These are phyloP conservation scores for Taxawa tesnikishii DNA, from an alignment of 2,329 filamentous ascomycete genomes.

Conservation along the genomic window DNA sequence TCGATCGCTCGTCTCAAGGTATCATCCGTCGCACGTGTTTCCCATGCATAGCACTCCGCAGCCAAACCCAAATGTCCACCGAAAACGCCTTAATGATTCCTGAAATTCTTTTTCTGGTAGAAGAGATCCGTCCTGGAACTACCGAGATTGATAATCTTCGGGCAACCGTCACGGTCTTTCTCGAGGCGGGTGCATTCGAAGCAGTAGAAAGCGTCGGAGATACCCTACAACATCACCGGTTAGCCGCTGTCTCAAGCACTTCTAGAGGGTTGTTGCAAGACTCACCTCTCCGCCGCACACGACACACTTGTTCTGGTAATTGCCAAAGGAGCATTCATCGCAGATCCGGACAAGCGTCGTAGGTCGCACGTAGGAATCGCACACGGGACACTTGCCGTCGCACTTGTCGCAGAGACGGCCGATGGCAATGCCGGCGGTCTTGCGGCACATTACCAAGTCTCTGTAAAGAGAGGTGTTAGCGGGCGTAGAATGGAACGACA, in stretches of 20 bases:
- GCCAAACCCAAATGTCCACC: no score
- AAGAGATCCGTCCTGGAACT: conserved; percentile 89
- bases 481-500: neutral
- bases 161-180: conserved; percentile 94
- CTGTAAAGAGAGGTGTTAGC: conserved; percentile 27
- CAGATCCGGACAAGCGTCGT: conserved; percentile 97
- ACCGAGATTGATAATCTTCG: conserved; percentile 97
- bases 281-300: conserved; percentile 78
- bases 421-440: conserved; percentile 94
- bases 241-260: no score
- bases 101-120: conserved; percentile 61
- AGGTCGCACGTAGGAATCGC: conserved; percentile 96
- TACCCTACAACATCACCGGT: conserved; percentile 57
- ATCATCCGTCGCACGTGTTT: no score
- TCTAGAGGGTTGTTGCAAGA: no score
- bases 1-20: no score
- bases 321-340: conserved; percentile 98
- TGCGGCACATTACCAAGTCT: conserved; percentile 99
- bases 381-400: conserved; percentile 98
- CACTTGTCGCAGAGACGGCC: conserved; percentile 99
- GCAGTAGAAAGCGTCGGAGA: conserved; percentile 97
- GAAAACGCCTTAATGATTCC: conserved; percentile 49
- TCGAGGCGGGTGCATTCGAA: conserved; percentile 96
- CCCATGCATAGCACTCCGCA: no score
- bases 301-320: conserved; percentile 99